Evolutionary conservation across 2,329 filamentous ascomycete genomes (phyloP).

Genomic region (Proliferodiscus dingleyae): DNA sequence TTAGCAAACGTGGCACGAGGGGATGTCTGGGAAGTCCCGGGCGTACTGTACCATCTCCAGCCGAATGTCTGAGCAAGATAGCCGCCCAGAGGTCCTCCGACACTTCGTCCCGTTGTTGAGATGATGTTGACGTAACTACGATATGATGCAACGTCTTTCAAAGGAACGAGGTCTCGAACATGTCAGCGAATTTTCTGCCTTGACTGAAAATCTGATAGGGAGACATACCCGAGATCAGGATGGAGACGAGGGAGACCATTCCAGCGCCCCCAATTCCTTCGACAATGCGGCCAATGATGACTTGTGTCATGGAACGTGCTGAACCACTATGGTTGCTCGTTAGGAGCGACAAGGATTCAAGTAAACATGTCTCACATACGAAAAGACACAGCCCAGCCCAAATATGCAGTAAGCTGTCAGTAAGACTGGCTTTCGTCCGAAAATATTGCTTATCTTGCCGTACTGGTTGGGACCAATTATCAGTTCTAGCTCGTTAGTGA

Average conservation of each 20-base stretch:
- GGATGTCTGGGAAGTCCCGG: background rate
- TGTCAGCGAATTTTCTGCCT: background rate
- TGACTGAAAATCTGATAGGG: background rate
- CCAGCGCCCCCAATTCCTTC: constrained; percentile 49
- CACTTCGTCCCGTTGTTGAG: constrained; percentile 45
- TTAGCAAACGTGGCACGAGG: background rate
- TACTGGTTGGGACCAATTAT: background rate
- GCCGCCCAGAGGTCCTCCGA: constrained; percentile 50
- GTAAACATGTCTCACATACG: constrained; percentile 34
- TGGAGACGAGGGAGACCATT: constrained; percentile 45
- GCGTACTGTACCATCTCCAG: constrained; percentile 46
- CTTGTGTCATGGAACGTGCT: constrained; percentile 43
- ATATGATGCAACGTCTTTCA: constrained; percentile 50
- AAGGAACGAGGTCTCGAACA: constrained; percentile 42
- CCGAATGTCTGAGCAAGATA: constrained; percentile 48
- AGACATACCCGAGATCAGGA: constrained; percentile 45
- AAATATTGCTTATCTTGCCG: constrained; percentile 54
- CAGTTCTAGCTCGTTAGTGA: background rate
- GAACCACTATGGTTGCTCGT: constrained; percentile 35
- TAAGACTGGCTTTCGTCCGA: constrained; percentile 48
- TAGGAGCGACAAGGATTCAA: background rate
- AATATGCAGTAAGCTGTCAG: constrained; percentile 48
- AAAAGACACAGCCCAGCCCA: constrained; percentile 35
- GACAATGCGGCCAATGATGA: constrained; percentile 47
- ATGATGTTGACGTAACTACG: constrained; percentile 49